These are phyloP conservation scores for Populus simonii DNA, from an alignment of 345 rosid genomes.

Conservation along the genomic window DNA sequence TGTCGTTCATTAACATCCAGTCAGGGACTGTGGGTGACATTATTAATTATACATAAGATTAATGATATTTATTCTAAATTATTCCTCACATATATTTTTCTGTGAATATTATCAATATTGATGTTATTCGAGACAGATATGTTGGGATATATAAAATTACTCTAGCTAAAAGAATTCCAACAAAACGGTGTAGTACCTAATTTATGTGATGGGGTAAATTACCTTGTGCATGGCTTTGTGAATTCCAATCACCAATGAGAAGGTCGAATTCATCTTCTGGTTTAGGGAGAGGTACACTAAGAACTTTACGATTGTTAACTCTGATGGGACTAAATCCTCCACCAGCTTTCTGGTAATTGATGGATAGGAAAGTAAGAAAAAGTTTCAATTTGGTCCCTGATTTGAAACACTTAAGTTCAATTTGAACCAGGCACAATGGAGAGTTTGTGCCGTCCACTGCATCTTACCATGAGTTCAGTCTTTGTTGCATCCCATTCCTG, in stretches of 20 bases:
- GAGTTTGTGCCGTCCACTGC: conserved; percentile 25
- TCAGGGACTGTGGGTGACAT: conserved; percentile 13
- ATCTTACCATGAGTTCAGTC: conserved; percentile 29
- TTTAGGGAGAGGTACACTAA: conserved; percentile 10
- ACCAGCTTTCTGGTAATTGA: conserved; percentile 18
- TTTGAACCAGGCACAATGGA: conserved; percentile 18
- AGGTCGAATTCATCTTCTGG: conserved; percentile 24
- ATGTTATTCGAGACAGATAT: no score
- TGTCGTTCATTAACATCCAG: conserved; percentile 39
- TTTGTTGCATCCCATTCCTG: conserved; percentile 27
- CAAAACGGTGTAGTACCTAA: no score
- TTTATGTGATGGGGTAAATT: neutral
- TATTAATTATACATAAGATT: neutral
- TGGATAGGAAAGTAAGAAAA: conserved; percentile 16
- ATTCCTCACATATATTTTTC: no score
- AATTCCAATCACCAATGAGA: conserved; percentile 15
- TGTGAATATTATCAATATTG: no score
- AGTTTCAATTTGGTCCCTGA: conserved; percentile 24
- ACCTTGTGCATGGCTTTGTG: conserved; percentile 34
- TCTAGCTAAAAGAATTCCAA: no score
- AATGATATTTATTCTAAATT: no score
- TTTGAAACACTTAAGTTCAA: conserved; percentile 19
- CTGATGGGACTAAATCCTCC: conserved; percentile 23
- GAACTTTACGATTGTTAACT: conserved; percentile 1
- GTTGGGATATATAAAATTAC: no score